phyloP scores from a whole-genome alignment of 352 stramenopile species.

The Globisporangium sylvaticum region DNA sequence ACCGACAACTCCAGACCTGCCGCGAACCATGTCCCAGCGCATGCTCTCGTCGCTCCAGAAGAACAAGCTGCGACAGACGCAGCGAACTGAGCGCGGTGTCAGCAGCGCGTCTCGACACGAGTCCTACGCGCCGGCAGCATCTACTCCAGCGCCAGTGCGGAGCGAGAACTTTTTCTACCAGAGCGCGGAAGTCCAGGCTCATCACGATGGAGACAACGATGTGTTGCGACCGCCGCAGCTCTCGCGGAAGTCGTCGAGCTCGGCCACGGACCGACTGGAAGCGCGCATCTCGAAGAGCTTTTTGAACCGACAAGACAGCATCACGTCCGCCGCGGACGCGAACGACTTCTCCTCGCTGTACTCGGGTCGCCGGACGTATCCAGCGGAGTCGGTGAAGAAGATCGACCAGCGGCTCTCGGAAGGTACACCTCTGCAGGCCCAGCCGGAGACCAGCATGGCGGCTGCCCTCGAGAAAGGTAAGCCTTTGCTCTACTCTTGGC shows the following conservation, averaged over 20 bases:
- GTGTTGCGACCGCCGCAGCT: conserved; percentile 23
- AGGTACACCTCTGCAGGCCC: conserved; percentile 9
- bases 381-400: conserved; percentile 50
- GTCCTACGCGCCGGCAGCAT: background rate
- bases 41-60: conserved; percentile 59
- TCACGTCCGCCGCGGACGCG: conserved; percentile 18
- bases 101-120: background rate
- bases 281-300: conserved; percentile 64
- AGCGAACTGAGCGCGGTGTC: conserved; percentile 1
- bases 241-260: conserved; percentile 25
- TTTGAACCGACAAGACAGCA: conserved; percentile 30
- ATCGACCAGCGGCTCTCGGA: conserved; percentile 44
- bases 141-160: background rate
- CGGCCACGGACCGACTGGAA: conserved; percentile 54
- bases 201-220: conserved; percentile 4
- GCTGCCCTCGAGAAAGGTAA: conserved; percentile 29
- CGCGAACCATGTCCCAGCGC: conserved; percentile 50
- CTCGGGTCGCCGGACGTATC: conserved; percentile 62
- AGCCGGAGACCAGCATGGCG: conserved; percentile 36
- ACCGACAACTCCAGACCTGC: conserved; percentile 7
- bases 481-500: no score
- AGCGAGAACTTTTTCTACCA: conserved; percentile 16
- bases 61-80: conserved; percentile 24
- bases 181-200: background rate
- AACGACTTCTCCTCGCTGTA: conserved; percentile 51